phyloP scores from a whole-genome alignment of 2,329 filamentous ascomycete species.

The Aureobasidium sp. region DNA sequence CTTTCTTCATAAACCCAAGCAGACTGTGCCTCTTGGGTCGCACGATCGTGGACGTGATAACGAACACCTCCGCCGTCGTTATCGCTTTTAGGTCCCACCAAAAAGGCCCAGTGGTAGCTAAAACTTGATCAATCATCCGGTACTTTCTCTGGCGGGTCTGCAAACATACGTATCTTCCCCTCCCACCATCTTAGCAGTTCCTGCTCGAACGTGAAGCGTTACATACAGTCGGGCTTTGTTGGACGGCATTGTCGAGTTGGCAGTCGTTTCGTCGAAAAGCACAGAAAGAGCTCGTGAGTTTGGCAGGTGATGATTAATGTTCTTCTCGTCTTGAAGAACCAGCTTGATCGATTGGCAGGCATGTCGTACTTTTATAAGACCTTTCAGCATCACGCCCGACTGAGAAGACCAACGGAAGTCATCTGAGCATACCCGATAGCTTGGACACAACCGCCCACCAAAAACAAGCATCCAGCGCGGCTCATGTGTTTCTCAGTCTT shows the following conservation, averaged over 20 bases:
- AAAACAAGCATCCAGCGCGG: no score
- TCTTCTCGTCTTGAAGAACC: neutral
- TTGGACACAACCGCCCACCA: neutral
- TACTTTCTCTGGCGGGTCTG: neutral
- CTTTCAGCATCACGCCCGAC: neutral
- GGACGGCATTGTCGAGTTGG: neutral
- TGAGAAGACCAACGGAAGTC: no score
- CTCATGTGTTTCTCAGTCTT: neutral
- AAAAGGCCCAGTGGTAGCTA: neutral
- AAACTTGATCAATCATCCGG: neutral
- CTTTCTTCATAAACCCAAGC: neutral
- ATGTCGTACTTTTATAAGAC: neutral
- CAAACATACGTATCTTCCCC: neutral
- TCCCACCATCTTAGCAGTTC: neutral
- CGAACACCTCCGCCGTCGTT: neutral
- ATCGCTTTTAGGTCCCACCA: neutral
- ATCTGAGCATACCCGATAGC: neutral
- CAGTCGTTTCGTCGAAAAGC: neutral
- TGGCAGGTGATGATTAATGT: neutral
- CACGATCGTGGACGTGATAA: neutral
- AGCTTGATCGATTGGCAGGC: neutral
- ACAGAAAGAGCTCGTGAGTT: neutral
- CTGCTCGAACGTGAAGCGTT: neutral
- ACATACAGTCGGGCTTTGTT: neutral
- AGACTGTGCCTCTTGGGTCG: neutral